Conservation (phyloP, 768 basidiomycete genomes). For the Amanita phalloides region DNA sequence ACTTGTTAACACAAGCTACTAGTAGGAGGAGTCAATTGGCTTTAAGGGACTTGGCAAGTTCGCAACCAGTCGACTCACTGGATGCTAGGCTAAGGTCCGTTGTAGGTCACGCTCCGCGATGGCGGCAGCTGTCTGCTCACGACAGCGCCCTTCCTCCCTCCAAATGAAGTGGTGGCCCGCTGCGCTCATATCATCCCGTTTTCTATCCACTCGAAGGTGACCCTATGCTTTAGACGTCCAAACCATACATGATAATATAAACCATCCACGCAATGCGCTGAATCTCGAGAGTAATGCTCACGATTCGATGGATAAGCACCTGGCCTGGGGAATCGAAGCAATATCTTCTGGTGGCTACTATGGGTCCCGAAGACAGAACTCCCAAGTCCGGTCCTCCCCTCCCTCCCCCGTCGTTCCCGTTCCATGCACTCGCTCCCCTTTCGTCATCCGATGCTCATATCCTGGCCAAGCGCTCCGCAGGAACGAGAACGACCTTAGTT, state of each 20-base stretch:
- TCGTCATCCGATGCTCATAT: conserved; percentile 92
- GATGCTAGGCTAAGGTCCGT: background rate
- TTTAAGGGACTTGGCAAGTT: conserved; percentile 9
- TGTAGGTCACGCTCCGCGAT: background rate
- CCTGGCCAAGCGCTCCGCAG: conserved; percentile 61
- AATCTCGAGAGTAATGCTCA: background rate
- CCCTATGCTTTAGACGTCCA: no score
- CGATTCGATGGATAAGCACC: background rate
- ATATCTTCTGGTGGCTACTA: background rate
- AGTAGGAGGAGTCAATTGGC: conserved; percentile 7
- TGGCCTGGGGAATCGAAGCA: background rate
- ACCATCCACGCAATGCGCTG: background rate
- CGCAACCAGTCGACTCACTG: background rate
- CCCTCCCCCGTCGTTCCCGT: conserved; percentile 59
- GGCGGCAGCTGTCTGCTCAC: no score
- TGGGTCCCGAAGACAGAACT: conserved; percentile 51
- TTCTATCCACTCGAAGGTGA: no score
- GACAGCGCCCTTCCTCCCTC: no score
- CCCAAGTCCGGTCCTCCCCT: conserved; percentile 82
- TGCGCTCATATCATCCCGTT: no score
- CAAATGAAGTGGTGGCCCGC: no score
- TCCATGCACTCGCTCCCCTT: conserved; percentile 67
- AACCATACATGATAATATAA: no score
- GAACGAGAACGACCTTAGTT: conserved; percentile 77
- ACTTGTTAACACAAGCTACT: conserved; percentile 7